Conservation (phyloP, 768 basidiomycete species). For the Lentinula sp. region DNA sequence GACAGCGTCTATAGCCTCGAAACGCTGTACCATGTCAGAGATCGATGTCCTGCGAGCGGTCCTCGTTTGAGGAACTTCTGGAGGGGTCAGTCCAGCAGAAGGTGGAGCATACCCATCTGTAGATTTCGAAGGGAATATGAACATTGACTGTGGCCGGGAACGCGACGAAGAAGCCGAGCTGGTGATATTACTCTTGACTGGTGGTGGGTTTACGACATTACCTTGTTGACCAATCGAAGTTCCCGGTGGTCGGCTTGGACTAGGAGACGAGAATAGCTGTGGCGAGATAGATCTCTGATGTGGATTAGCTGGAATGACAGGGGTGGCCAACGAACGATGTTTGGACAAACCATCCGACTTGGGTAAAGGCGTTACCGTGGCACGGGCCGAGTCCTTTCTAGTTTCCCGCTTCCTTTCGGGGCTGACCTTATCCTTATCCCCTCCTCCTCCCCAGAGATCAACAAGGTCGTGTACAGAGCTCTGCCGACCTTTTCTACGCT, state of each 20-base stretch:
- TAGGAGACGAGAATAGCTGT: conserved; percentile 16
- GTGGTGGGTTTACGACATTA: background rate
- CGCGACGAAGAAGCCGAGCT: conserved; percentile 29
- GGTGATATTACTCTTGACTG: conserved; percentile 10
- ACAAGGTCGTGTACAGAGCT: conserved; percentile 82
- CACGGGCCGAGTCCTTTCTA: conserved; percentile 3
- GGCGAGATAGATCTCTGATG: conserved; percentile 15
- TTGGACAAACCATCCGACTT: background rate
- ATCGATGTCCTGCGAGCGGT: conserved; percentile 66
- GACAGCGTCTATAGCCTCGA: conserved; percentile 56
- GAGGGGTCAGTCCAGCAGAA: conserved; percentile 36
- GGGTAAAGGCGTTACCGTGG: conserved; percentile 9
- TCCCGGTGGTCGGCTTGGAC: background rate
- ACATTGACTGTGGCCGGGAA: conserved; percentile 78
- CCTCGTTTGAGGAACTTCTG: conserved; percentile 38
- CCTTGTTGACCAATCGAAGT: background rate
- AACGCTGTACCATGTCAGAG: conserved; percentile 80
- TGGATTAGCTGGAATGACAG: conserved; percentile 3
- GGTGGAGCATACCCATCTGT: conserved; percentile 29
- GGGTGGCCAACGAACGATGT: conserved; percentile 2
- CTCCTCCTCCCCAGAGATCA: conserved; percentile 67
- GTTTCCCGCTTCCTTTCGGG: conserved; percentile 9
- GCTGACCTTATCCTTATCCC: conserved; percentile 19
- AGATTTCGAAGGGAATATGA: conserved; percentile 58
- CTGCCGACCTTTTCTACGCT: conserved; percentile 53